phyloP scores from a whole-genome alignment of 1,139 yeast genomes.

The Saccharomycopsis hybrid region DNA sequence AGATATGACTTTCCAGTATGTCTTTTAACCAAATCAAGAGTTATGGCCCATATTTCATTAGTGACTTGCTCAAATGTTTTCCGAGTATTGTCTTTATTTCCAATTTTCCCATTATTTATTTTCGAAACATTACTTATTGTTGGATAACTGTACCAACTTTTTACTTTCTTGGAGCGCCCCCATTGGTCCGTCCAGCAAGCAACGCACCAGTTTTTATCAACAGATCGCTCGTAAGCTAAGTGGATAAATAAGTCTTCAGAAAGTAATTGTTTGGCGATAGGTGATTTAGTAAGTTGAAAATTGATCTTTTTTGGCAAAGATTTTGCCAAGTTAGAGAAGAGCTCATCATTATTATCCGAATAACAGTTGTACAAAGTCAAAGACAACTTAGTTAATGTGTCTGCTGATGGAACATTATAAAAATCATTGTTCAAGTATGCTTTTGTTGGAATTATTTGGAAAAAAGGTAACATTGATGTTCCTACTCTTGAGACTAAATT shows the following conservation, averaged over 20 bases:
- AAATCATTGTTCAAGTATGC: constrained; percentile 41
- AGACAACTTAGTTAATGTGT: constrained; percentile 44
- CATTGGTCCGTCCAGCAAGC: constrained; percentile 89
- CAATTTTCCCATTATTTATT: constrained; percentile 19
- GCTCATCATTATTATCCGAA: constrained; percentile 30
- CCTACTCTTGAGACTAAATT: constrained; percentile 25
- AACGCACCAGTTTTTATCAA: constrained; percentile 76
- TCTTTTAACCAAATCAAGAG: constrained; percentile 34
- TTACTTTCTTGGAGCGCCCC: constrained; percentile 58
- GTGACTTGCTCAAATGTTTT: constrained; percentile 45
- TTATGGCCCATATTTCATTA: constrained; percentile 51
- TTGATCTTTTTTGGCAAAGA: constrained; percentile 35
- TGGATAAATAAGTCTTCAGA: constrained; percentile 76
- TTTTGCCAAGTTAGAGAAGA: constrained; percentile 30
- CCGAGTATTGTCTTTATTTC: constrained; percentile 21
- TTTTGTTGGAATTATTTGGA: constrained; percentile 53
- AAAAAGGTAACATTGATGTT: constrained; percentile 27
- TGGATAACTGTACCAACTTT: constrained; percentile 58
- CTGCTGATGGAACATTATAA: constrained; percentile 43
- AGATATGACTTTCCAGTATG: constrained; percentile 53
- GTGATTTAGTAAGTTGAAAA: constrained; percentile 44
- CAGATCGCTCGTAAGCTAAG: constrained; percentile 76
- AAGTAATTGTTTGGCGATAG: constrained; percentile 32
- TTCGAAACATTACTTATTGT: constrained; percentile 12
- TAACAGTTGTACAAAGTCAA: constrained; percentile 59